Base-by-base conservation (phyloP, 108 stramenopile species). In the Fragilaria crotonensis region DNA sequence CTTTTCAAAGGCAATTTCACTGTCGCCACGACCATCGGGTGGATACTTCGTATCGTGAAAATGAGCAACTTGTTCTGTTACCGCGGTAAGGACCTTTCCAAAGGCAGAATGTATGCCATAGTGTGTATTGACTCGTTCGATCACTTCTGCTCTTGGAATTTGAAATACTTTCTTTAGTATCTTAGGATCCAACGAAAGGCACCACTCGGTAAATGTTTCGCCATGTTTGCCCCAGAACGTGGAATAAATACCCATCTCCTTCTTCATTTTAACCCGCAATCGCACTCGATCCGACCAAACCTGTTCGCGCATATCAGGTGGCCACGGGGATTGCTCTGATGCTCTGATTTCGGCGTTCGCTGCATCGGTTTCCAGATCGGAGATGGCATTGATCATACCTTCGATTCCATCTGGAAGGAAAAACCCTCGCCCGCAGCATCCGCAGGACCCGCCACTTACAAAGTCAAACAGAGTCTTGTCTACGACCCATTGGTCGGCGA, bases 271-370 rank as follows among this genome's bases (percentile, higher is more conserved):
- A 44, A 76, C 85, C 5, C 90, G 63, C 64, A 95, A 67, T 53
- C 78, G 63, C 23, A 89, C 70, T 25, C 90, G 77, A 67, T 91
- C 88, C 28, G 70, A 64, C 94, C 94, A 95, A 21, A 95, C 79
- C 59, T 85, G 71, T 57, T 89, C 88, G 48, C 72, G 60, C 87
- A 89, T 83, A 2, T 89, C 82, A 21, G 65, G 59, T 1, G 86
- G 88, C 90, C 88, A 94, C 0, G 89, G 89, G 5, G 65, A 66
- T 21, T 44, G 33, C 3, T 73, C 75, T 45, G 80, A 52, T 0
- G 87, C 91, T 2, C 58, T 60, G 0, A 89, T 54, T 55, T 95
- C 94, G 4, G 59, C 65, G 23, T 79, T 77, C 18, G 67, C 79
- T 5, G 74, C 78, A 48, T 95, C 90, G 5, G 88, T 88, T 58